phyloP scores from a whole-genome alignment of 768 basidiomycete genomes.

The Pluteus cervinus region DNA sequence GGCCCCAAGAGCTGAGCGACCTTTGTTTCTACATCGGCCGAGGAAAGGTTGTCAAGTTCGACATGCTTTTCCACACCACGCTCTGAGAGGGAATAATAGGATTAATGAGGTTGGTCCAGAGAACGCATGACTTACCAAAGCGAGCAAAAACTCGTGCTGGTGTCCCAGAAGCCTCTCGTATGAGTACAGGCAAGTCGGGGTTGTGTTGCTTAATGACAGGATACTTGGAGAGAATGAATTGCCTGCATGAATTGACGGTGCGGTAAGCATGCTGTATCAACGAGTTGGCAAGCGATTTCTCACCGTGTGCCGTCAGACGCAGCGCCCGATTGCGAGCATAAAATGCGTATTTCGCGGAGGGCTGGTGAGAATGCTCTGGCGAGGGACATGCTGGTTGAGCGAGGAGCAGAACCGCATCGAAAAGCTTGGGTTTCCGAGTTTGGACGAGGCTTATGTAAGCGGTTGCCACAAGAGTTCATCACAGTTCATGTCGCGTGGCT shows the following conservation, averaged over 20 bases:
- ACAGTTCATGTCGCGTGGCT: no score
- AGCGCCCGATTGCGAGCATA: slow-evolving; percentile 71
- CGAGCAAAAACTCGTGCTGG: slow-evolving; percentile 81
- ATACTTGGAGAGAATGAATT: slow-evolving; percentile 75
- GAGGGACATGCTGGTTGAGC: slow-evolving; percentile 45
- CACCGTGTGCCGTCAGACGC: slow-evolving; percentile 80
- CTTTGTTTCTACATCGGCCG: slow-evolving; percentile 65
- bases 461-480: slow-evolving; percentile 25
- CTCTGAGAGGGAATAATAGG: slow-evolving; percentile 37
- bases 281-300: slow-evolving; percentile 13
- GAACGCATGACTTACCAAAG: slow-evolving; percentile 56
- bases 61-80: slow-evolving; percentile 77
- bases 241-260: slow-evolving; percentile 34
- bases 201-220: slow-evolving; percentile 75
- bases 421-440: slow-evolving; percentile 6
- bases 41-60: slow-evolving; percentile 71
- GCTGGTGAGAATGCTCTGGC: slow-evolving; percentile 72
- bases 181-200: slow-evolving; percentile 79
- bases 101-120: slow-evolving; percentile 6
- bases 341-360: slow-evolving; percentile 72
- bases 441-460: slow-evolving; percentile 28
- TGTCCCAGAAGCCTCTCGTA: slow-evolving; percentile 74
- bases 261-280: slow-evolving; percentile 4
- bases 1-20: slow-evolving; percentile 56
- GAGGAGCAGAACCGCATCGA: slow-evolving; percentile 8